These are phyloP conservation scores for Psilocybe azurescens DNA, from an alignment of 768 basidiomycete genomes.

Conservation along the genomic window DNA sequence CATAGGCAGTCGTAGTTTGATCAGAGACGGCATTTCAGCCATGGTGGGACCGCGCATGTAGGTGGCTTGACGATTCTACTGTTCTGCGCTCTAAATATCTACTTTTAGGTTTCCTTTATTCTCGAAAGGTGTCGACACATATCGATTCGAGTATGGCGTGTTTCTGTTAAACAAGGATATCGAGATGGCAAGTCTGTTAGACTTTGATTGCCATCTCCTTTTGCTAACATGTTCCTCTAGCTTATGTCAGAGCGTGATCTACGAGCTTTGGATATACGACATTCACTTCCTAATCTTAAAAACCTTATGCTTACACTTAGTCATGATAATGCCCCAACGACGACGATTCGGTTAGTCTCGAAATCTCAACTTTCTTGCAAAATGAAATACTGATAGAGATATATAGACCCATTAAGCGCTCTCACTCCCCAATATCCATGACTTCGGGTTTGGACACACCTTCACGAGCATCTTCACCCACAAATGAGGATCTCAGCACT, in stretches of 20 bases:
- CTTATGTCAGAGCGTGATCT: conserved; percentile 92
- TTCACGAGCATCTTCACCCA: conserved; percentile 24
- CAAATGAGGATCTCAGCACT: conserved; percentile 30
- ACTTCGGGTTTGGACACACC: conserved; percentile 29
- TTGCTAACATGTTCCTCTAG: conserved; percentile 44
- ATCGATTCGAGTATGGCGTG: conserved; percentile 97
- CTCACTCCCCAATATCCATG: conserved; percentile 33
- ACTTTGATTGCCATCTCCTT: background rate
- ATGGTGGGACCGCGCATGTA: conserved; percentile 97
- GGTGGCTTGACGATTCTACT: conserved; percentile 35
- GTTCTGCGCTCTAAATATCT: background rate
- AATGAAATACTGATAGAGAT: background rate
- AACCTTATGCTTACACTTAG: conserved; percentile 88
- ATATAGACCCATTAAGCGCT: conserved; percentile 19
- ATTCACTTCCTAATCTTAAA: conserved; percentile 96
- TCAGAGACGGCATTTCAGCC: conserved; percentile 90
- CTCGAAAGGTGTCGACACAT: conserved; percentile 93
- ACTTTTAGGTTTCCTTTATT: conserved; percentile 88
- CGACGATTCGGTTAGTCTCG: conserved; percentile 48
- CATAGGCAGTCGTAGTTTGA: conserved; percentile 88
- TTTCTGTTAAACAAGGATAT: conserved; percentile 97
- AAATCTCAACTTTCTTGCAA: conserved; percentile 10
- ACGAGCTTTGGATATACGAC: conserved; percentile 89
- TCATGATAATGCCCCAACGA: conserved; percentile 59
- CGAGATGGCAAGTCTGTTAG: conserved; percentile 70